phyloP scores from a whole-genome alignment of 2,329 filamentous ascomycete species.

The Chaetothyriales sp. region DNA sequence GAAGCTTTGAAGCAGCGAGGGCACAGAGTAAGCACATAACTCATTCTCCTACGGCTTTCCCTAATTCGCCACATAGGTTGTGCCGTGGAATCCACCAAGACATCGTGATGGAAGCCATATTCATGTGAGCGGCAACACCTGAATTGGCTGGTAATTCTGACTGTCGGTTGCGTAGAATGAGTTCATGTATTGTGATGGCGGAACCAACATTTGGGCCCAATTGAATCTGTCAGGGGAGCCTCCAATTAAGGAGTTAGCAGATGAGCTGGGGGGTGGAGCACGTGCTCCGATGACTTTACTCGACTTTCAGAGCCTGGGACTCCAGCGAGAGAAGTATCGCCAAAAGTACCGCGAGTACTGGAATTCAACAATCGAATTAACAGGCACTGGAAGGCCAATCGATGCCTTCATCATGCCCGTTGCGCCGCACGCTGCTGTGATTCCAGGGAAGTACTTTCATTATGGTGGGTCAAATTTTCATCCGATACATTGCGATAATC shows the following conservation, averaged over 20 bases:
- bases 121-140: slow-evolving; percentile 43
- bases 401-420: slow-evolving; percentile 51
- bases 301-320: too few relatives aligned
- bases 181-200: slow-evolving; percentile 2
- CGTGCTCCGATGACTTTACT: not conserved
- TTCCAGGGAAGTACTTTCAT: slow-evolving; percentile 25
- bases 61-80: not conserved
- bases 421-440: slow-evolving; percentile 48
- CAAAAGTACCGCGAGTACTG: slow-evolving; percentile 13
- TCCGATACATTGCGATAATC: slow-evolving; percentile 29
- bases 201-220: not conserved
- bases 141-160: too few relatives aligned
- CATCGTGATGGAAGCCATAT: slow-evolving; percentile 16
- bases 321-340: slow-evolving; percentile 1
- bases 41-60: not conserved
- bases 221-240: not conserved
- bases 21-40: slow-evolving; percentile 12
- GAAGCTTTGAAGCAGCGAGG: slow-evolving; percentile 24
- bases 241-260: not conserved
- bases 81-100: slow-evolving; percentile 1
- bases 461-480: not conserved
- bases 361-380: slow-evolving; percentile 37
- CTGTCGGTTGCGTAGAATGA: slow-evolving; percentile 38
- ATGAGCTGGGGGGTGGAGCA: slow-evolving; percentile 1
- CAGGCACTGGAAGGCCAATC: slow-evolving; percentile 38